Evolutionary conservation across 73 alveolate species (phyloP), one percentile per base, ranked within the genome.

Genomic region (Diophrys sp.): DNA sequence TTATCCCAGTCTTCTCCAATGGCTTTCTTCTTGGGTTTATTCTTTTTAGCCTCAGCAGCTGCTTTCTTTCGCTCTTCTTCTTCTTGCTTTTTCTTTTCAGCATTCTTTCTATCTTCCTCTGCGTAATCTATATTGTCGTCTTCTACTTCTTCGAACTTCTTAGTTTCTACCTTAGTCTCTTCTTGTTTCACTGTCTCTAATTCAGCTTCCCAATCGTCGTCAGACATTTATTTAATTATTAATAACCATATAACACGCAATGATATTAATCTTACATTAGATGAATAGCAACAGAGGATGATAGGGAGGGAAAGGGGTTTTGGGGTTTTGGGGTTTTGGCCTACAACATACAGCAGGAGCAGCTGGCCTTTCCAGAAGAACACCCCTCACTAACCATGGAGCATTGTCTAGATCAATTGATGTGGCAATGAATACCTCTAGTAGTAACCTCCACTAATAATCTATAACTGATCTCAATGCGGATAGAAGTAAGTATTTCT

Each of bases 61-160:
- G 44, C 71, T 24, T 27, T 25, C 54, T 57, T 78, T 78, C 71
- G 67, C 74, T 78, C 87, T 73, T 78, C 87, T 5, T 24, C 73
- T 70, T 78, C 71, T 34, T 78, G 67, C 80, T 78, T 68, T 31
- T 70, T 29, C 67, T 78, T 78, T 29, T 78, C 87, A 23, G 67
- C 80, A 11, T 44, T 18, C n/a, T 11, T 44, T 44, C 62, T 44
- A 18, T 44, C 62, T 11, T 11, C n/a, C 62, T 44, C 62, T 44
- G 62, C 62, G 18, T 44, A 44, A 18, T 44, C 62, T 11, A 44
- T 18, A 44, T 44, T 44, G 18, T 44, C 62, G 18, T 44, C 62
- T 44, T 44, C 62, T 44, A 11, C 62, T 11, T 44, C 62, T 11
- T 44, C 62, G 18, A 44, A 44, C 62, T 44, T 44, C 18, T 44